Conservation (phyloP, 176 grass and related monocot genomes). For the Eragrostis curvula region DNA sequence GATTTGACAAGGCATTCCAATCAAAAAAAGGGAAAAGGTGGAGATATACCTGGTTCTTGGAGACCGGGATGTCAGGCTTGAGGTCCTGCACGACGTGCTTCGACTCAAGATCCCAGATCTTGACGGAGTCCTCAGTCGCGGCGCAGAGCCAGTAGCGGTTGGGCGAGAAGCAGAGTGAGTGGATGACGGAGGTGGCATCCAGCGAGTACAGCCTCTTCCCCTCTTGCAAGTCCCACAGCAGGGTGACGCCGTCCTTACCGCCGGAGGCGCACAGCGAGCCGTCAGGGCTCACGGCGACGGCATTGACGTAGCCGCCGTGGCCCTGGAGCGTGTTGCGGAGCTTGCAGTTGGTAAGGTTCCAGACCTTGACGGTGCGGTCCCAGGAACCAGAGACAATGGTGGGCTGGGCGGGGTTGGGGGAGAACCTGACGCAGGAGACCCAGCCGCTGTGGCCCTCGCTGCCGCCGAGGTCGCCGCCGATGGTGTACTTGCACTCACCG, state of each 20-base stretch:
- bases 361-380: constrained; percentile 69
- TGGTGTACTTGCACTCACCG: constrained; percentile 83
- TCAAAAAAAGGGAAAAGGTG: background rate
- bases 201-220: constrained; percentile 62
- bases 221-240: constrained; percentile 59
- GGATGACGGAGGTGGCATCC: constrained; percentile 61
- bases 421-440: constrained; percentile 67
- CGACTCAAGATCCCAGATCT: constrained; percentile 73
- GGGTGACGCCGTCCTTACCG: constrained; percentile 54
- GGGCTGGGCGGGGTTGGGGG: constrained; percentile 44
- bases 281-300: constrained; percentile 61
- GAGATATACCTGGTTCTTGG: constrained; percentile 56
- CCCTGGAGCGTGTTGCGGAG: constrained; percentile 41
- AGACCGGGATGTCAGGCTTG: constrained; percentile 56
- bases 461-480: constrained; percentile 52
- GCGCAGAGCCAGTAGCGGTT: constrained; percentile 74
- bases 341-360: constrained; percentile 80
- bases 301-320: constrained; percentile 59
- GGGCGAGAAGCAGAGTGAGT: constrained; percentile 72
- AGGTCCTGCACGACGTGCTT: constrained; percentile 71
- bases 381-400: constrained; percentile 65
- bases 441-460: constrained; percentile 56
- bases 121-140: constrained; percentile 57
- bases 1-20: background rate
- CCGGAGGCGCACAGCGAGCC: constrained; percentile 64